phyloP scores from a whole-genome alignment of 768 basidiomycete genomes.

The Sarcomyxa edulis region DNA sequence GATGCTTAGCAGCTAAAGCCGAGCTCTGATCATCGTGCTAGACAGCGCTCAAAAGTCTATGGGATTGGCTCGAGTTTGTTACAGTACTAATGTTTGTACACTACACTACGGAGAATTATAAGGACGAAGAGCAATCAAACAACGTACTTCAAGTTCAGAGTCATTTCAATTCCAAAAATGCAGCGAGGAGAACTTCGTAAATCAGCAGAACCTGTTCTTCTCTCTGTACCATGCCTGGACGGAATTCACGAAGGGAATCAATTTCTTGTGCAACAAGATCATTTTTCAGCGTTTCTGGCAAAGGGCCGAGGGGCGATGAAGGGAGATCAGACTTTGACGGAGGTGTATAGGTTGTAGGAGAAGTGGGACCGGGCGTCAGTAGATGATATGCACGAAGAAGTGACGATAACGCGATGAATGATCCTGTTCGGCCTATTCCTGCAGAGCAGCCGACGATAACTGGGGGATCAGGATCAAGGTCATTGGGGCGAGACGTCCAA shows the following conservation, averaged over 20 bases:
- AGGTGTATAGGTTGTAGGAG: conserved; percentile 4
- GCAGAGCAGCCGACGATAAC: conserved; percentile 84
- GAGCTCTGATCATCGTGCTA: too few species aligned
- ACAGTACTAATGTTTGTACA: too few species aligned
- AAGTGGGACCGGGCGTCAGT: conserved; percentile 29
- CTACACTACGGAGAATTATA: background rate
- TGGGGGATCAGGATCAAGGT: conserved; percentile 52
- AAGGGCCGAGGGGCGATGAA: conserved; percentile 51
- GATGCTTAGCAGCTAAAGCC: too few species aligned
- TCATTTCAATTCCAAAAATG: conserved; percentile 1
- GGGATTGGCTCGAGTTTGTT: too few species aligned
- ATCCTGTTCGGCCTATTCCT: conserved; percentile 82
- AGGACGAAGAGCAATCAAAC: background rate
- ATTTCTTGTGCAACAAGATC: conserved; percentile 69
- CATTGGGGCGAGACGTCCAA: conserved; percentile 18
- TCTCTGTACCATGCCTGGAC: conserved; percentile 78
- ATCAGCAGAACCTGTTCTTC: conserved; percentile 59
- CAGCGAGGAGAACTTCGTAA: conserved; percentile 49
- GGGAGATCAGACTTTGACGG: conserved; percentile 18
- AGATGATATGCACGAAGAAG: conserved; percentile 60
- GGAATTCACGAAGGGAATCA: conserved; percentile 74
- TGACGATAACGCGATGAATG: conserved; percentile 78
- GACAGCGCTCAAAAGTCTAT: too few species aligned
- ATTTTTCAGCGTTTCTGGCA: conserved; percentile 40
- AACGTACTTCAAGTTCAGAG: too few species aligned